Evolutionary conservation across 805 yeast species (phyloP).

Genomic region (Sugiyamaella marilandica): DNA sequence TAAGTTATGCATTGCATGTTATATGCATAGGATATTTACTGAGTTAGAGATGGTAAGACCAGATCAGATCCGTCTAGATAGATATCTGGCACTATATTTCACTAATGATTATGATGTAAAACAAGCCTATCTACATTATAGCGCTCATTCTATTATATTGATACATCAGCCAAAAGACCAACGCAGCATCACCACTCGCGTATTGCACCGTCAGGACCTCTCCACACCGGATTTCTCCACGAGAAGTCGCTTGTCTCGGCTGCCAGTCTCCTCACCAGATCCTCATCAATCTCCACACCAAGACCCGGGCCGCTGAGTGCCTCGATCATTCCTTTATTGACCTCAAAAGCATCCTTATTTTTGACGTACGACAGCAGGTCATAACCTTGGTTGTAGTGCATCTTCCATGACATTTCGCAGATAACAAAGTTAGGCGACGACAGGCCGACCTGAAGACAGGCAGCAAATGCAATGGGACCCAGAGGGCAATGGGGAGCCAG

Average conservation of each 20-base stretch:
- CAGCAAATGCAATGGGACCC: conserved; percentile 31
- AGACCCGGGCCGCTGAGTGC: conserved; percentile 27
- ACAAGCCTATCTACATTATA: too few species aligned
- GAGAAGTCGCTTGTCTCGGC: conserved; percentile 14
- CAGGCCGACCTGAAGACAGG: conserved; percentile 26
- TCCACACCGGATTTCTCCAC: conserved; percentile 30
- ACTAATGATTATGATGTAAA: too few species aligned
- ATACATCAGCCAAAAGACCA: too few species aligned
- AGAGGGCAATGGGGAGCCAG: conserved; percentile 32
- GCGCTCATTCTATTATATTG: too few species aligned
- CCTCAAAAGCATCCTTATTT: conserved; percentile 25
- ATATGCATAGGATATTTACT: too few species aligned
- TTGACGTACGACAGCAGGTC: conserved; percentile 26
- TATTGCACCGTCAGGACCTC: conserved; percentile 29
- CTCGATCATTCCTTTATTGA: conserved; percentile 24
- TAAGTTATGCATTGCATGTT: too few species aligned
- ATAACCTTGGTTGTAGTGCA: conserved; percentile 28
- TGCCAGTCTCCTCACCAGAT: conserved; percentile 24
- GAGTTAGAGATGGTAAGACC: too few species aligned
- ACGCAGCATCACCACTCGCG: conserved; percentile 24
- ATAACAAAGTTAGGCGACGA: conserved; percentile 26
- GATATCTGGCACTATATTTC: too few species aligned
- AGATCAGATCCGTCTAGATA: too few species aligned
- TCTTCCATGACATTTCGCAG: conserved; percentile 27
- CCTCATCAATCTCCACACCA: conserved; percentile 28